Conservation (phyloP, 2,329 filamentous ascomycete genomes). For the Ilyonectria destructans region DNA sequence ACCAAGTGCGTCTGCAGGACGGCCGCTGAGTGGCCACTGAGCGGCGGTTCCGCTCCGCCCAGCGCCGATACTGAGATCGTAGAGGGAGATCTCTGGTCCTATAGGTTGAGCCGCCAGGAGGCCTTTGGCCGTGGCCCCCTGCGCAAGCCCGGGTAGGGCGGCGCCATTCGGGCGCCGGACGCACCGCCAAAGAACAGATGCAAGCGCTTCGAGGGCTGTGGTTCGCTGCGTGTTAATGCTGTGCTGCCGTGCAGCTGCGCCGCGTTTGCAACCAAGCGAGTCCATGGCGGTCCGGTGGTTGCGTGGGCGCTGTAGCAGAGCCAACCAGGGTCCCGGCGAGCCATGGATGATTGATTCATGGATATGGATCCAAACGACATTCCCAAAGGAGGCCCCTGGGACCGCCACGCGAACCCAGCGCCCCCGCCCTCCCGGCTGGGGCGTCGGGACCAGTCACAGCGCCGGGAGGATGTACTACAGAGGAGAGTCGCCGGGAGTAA, state of each 20-base stretch:
- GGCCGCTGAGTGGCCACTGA: constrained; percentile 42
- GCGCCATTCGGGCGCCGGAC: constrained; percentile 19
- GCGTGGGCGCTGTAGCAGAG: constrained; percentile 5
- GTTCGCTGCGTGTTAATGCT: constrained; percentile 28
- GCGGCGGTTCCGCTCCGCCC: constrained; percentile 30
- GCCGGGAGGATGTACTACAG: not conserved
- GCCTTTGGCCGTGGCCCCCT: constrained; percentile 29
- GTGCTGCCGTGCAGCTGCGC: constrained; percentile 21
- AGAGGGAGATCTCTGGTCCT: constrained; percentile 38
- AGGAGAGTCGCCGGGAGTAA: constrained; percentile 3
- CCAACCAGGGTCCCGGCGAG: constrained; percentile 25
- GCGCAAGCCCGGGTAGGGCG: constrained; percentile 16
- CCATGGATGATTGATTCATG: not conserved
- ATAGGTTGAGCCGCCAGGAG: constrained; percentile 40
- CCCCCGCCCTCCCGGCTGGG: constrained; percentile 24
- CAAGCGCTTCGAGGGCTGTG: constrained; percentile 25
- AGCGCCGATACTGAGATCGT: constrained; percentile 44
- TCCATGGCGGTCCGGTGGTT: not conserved
- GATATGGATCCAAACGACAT: constrained; percentile 19
- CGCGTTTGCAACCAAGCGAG: constrained; percentile 11
- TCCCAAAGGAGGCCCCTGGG: constrained; percentile 25
- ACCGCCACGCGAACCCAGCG: constrained; percentile 32
- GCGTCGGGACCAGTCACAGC: constrained; percentile 17
- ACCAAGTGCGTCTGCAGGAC: constrained; percentile 32
- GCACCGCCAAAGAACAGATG: constrained; percentile 12